Conservation (phyloP, 305 asterid genomes). For the Ilex paraguariensis region DNA sequence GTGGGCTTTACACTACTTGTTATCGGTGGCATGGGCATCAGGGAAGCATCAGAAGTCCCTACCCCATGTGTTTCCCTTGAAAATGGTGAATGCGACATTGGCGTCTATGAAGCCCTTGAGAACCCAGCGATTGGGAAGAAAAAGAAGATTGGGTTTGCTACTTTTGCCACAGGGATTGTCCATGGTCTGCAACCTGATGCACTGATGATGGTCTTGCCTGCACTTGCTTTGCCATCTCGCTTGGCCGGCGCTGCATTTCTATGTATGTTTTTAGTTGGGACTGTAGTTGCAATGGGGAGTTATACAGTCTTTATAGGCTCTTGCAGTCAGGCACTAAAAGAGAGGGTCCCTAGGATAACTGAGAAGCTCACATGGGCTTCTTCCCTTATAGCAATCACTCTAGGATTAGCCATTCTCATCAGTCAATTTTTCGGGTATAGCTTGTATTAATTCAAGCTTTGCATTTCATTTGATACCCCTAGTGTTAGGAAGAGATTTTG, state of each 20-base stretch:
- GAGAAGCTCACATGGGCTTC: constrained; percentile 98
- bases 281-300: constrained; percentile 95
- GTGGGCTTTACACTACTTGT: constrained; percentile 89
- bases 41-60: constrained; percentile 76
- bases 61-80: constrained; percentile 59
- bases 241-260: constrained; percentile 90
- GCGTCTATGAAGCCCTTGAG: constrained; percentile 40
- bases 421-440: constrained; percentile 86
- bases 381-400: constrained; percentile 71
- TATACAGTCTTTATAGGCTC: constrained; percentile 90
- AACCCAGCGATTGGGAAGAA: constrained; percentile 48
- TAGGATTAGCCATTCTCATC: constrained; percentile 70
- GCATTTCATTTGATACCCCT: neutral
- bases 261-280: constrained; percentile 81
- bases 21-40: constrained; percentile 92
- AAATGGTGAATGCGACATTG: constrained; percentile 59
- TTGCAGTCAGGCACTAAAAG: constrained; percentile 84
- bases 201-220: constrained; percentile 83
- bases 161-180: constrained; percentile 89
- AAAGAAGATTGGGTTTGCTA: constrained; percentile 87
- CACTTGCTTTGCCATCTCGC: constrained; percentile 94
- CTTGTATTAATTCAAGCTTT: constrained; percentile 41
- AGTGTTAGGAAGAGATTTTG: too few relatives aligned
- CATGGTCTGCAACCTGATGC: constrained; percentile 99
- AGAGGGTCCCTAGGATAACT: constrained; percentile 77